Evolutionary conservation across 805 yeast species (phyloP).

Genomic region (Blastobotrys mokoenaii): DNA sequence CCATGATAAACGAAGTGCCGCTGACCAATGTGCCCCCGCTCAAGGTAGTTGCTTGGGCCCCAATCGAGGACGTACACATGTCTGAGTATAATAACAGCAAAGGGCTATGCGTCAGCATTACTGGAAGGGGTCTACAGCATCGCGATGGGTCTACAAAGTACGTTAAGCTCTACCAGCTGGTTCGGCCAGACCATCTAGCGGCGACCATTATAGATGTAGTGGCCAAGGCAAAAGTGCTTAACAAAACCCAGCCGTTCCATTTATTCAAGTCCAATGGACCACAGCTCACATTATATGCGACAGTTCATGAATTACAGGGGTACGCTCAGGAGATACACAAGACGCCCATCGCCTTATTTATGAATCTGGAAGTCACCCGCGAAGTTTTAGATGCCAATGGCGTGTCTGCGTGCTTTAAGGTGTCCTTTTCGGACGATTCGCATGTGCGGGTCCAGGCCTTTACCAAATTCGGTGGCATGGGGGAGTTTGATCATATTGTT

Average conservation of each 20-base stretch:
- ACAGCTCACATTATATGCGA: constrained; percentile 23
- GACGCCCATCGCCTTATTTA: constrained; percentile 56
- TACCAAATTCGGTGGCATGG: constrained; percentile 15
- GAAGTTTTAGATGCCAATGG: constrained; percentile 31
- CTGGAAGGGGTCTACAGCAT: constrained; percentile 8
- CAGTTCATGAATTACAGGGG: constrained; percentile 31
- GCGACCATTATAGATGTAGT: constrained; percentile 45
- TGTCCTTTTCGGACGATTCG: constrained; percentile 33
- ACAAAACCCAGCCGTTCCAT: constrained; percentile 81
- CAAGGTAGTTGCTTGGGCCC: constrained; percentile 60
- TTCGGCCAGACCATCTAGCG: constrained; percentile 23
- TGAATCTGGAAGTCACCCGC: constrained; percentile 45
- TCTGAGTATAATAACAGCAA: constrained; percentile 34
- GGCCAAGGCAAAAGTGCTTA: constrained; percentile 62
- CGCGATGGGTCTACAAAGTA: constrained; percentile 13
- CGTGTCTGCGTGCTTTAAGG: constrained; percentile 42
- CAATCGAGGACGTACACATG: constrained; percentile 47
- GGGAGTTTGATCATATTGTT: constrained; percentile 20
- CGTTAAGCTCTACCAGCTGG: constrained; percentile 17
- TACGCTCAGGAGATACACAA: constrained; percentile 30
- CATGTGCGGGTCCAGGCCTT: constrained; percentile 17
- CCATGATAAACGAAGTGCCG: constrained; percentile 78
- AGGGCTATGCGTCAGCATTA: constrained; percentile 26
- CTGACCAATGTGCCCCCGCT: constrained; percentile 54
- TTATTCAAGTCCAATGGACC: constrained; percentile 46